Evolutionary conservation across 75 land plant genomes (phyloP).

Genomic region (Cunninghamia lanceolata): DNA sequence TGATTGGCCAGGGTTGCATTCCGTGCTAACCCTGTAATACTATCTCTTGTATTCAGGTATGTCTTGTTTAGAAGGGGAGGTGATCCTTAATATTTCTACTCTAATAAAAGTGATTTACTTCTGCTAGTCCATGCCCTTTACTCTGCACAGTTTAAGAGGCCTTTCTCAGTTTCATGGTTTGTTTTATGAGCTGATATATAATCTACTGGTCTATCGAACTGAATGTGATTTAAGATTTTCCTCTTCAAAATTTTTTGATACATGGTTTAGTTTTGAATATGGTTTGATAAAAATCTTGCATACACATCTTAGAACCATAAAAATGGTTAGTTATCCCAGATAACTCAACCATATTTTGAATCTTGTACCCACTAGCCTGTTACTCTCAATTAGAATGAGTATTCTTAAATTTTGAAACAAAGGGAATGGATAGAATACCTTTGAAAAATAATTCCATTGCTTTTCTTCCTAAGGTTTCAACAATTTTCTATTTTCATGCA

Average conservation of each 20-base stretch:
- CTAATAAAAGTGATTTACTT: neutral
- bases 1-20: neutral
- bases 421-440: neutral
- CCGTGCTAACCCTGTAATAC: neutral
- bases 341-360: neutral
- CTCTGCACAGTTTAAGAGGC: neutral
- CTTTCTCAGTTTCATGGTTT: neutral
- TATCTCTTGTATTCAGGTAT: neutral
- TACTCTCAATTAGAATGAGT: neutral
- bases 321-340: neutral
- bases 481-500: neutral
- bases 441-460: neutral
- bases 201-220: neutral
- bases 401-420: neutral
- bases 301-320: neutral
- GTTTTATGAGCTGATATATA: neutral
- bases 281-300: neutral
- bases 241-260: too few relatives aligned
- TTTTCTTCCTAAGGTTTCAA: neutral
- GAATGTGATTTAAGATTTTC: neutral
- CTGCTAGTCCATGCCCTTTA: neutral
- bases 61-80: neutral
- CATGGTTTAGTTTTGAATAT: neutral
- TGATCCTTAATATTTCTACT: neutral
- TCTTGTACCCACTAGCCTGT: neutral